Evolutionary conservation across 306 rosid genomes (phyloP).

Genomic region (Amphicarpaea edgeworthii): DNA sequence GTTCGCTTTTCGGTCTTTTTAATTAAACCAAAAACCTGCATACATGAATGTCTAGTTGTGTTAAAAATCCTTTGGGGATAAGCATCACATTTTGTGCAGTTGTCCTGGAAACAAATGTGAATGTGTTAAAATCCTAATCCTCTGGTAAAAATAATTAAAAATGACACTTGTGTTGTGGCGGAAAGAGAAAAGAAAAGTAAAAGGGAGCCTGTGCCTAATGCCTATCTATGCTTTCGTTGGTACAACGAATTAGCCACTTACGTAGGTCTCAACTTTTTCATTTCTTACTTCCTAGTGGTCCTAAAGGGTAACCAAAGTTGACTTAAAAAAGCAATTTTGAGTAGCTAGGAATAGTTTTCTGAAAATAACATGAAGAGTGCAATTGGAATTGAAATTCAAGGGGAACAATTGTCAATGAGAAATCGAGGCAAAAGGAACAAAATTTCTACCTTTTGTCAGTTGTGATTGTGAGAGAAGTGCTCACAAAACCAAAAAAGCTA

Average conservation of each 20-base stretch:
- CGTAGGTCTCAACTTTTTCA: conserved; percentile 37
- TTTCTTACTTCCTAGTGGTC: conserved; percentile 46
- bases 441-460: conserved; percentile 63
- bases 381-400: conserved; percentile 54
- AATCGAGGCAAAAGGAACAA: conserved; percentile 82
- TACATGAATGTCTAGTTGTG: background rate
- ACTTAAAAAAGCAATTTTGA: conserved; percentile 31
- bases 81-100: background rate
- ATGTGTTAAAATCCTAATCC: background rate
- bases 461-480: conserved; percentile 51
- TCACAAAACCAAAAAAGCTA: conserved; percentile 38
- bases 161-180: conserved; percentile 3
- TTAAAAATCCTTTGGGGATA: background rate
- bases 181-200: conserved; percentile 29
- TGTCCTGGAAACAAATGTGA: background rate
- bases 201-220: no score
- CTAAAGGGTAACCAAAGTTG: conserved; percentile 47
- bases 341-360: background rate
- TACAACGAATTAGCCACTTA: conserved; percentile 34
- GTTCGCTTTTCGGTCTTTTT: conserved; percentile 10
- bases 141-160: conserved; percentile 25
- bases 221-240: conserved; percentile 35
- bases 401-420: conserved; percentile 50
- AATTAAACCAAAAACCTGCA: background rate
- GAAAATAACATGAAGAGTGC: conserved; percentile 32